Conservation (phyloP, 2,329 filamentous ascomycete species). For the Colletotrichum salicis region DNA sequence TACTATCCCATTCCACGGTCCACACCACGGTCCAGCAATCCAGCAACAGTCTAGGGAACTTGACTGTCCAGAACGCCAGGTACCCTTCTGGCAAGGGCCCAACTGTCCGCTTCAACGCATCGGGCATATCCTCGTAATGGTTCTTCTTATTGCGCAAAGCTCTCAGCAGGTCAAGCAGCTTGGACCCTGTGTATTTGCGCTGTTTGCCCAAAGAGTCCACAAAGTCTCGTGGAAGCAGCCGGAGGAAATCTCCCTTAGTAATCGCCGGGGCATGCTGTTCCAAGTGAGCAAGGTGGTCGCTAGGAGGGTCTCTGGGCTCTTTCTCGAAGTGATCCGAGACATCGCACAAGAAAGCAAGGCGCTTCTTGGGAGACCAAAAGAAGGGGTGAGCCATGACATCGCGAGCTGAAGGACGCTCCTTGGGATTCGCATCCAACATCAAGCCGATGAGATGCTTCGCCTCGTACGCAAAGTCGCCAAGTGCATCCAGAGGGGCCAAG, state of each 20-base stretch:
- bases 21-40: slow-evolving; percentile 81
- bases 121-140: slow-evolving; percentile 96
- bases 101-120: slow-evolving; percentile 75
- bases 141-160: slow-evolving; percentile 96
- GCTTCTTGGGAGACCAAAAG: slow-evolving; percentile 93
- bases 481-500: slow-evolving; percentile 74
- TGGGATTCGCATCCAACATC: slow-evolving; percentile 74
- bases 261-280: slow-evolving; percentile 64
- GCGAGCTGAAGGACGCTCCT: slow-evolving; percentile 73
- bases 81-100: slow-evolving; percentile 84
- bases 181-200: slow-evolving; percentile 88
- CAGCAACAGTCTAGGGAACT: slow-evolving; percentile 83
- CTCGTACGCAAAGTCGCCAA: slow-evolving; percentile 87
- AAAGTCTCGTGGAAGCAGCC: slow-evolving; percentile 80
- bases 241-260: slow-evolving; percentile 80
- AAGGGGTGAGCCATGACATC: slow-evolving; percentile 93
- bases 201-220: slow-evolving; percentile 92
- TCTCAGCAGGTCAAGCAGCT: slow-evolving; percentile 85
- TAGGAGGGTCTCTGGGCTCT: slow-evolving; percentile 85
- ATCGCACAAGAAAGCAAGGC: slow-evolving; percentile 92
- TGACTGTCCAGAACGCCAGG: slow-evolving; percentile 81
- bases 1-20: slow-evolving; percentile 70
- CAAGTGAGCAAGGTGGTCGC: slow-evolving; percentile 69
- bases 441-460: slow-evolving; percentile 85
- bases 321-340: slow-evolving; percentile 97